These are phyloP conservation scores for Colletotrichum graminicola DNA, from an alignment of 2,329 filamentous ascomycete species.

Conservation along the genomic window DNA sequence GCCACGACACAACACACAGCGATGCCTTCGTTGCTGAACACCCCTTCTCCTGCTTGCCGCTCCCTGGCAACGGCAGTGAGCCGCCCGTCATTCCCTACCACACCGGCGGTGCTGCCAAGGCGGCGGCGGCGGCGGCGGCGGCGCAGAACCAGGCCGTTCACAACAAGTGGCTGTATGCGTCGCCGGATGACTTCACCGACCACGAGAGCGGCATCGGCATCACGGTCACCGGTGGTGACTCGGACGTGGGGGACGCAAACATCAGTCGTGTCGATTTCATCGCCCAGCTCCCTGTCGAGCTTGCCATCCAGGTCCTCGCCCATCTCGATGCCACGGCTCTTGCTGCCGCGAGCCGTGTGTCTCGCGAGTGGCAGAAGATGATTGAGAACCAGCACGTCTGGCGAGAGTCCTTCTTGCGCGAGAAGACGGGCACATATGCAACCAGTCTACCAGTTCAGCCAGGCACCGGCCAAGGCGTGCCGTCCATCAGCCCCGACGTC, in stretches of 20 bases:
- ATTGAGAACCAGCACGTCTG: conserved; percentile 70
- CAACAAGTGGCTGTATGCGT: conserved; percentile 58
- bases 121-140: conserved; percentile 70
- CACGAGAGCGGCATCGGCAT: conserved; percentile 76
- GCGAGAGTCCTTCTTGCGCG: conserved; percentile 72
- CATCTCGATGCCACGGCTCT: conserved; percentile 67
- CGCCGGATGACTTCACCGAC: conserved; percentile 63
- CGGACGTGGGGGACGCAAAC: conserved; percentile 52
- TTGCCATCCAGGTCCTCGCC: conserved; percentile 70
- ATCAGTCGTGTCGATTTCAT: conserved; percentile 72
- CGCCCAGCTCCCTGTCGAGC: conserved; percentile 65
- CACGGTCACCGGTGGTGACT: conserved; percentile 59
- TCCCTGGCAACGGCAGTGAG: conserved; percentile 64
- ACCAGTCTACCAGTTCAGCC: conserved; percentile 65
- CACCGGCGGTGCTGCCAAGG: conserved; percentile 71
- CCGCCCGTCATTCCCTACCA: conserved; percentile 72
- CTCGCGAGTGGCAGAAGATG: conserved; percentile 61
- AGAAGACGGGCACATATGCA: conserved; percentile 72
- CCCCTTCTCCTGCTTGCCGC: conserved; percentile 48
- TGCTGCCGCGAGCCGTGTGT: conserved; percentile 63
- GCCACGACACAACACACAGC: conserved; percentile 52
- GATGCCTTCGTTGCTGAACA: conserved; percentile 47
- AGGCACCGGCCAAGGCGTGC: conserved; percentile 69
- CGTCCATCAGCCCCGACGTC: conserved; percentile 68
- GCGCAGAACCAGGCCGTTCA: conserved; percentile 63